Conservation (phyloP, 345 rosid species). For the Nasturtium officinale region DNA sequence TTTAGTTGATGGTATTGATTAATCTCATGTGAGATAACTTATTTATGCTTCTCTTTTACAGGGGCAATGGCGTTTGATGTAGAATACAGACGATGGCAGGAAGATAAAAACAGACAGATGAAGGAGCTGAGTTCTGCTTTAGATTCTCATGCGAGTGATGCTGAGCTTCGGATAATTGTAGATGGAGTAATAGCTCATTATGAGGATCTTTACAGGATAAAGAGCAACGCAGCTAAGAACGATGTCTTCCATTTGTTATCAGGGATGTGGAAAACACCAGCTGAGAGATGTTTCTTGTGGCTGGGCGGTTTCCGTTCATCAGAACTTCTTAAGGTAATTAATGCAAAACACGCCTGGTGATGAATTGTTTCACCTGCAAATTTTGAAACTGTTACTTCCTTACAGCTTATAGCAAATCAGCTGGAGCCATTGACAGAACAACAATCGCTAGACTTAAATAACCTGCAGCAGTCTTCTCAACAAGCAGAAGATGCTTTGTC, state of each 20-base stretch:
- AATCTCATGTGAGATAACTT: background rate
- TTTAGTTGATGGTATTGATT: background rate
- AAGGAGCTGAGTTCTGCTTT: conserved; percentile 84
- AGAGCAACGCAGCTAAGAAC: conserved; percentile 77
- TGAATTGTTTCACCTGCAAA: background rate
- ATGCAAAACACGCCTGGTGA: background rate
- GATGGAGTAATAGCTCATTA: conserved; percentile 60
- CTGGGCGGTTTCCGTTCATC: conserved; percentile 95
- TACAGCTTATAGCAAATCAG: conserved; percentile 74
- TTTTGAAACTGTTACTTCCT: background rate
- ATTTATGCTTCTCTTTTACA: conserved; percentile 26
- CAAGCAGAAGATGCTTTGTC: conserved; percentile 92
- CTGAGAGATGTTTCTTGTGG: conserved; percentile 95
- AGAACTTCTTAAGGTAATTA: conserved; percentile 76
- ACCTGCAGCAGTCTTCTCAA: conserved; percentile 83
- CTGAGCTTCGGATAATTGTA: conserved; percentile 74
- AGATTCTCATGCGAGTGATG: conserved; percentile 76
- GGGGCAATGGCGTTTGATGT: conserved; percentile 92
- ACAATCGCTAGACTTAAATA: conserved; percentile 61
- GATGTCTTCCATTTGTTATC: conserved; percentile 94
- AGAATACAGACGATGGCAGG: conserved; percentile 84
- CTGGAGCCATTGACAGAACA: conserved; percentile 91
- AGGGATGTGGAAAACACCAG: conserved; percentile 99
- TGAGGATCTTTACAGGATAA: conserved; percentile 77
- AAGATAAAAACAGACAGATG: conserved; percentile 69